Evolutionary conservation across 2,329 filamentous ascomycete genomes (phyloP), one percentile per base, ranked within the genome.

Genomic region (Sclerotinia subarctica): DNA sequence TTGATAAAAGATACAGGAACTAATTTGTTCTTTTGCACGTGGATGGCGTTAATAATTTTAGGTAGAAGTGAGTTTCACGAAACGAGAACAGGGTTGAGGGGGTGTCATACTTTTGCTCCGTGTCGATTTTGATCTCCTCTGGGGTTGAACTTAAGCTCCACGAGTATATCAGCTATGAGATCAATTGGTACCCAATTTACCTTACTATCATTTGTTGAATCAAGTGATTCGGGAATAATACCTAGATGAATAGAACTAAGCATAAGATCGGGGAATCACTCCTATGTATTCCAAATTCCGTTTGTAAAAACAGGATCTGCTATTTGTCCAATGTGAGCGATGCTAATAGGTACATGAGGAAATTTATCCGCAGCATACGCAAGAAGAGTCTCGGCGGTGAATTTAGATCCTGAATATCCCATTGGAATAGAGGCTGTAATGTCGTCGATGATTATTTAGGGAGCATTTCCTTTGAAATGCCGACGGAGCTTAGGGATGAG

Each of bases 281-380:
- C 64, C 5, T 32, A 19, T 29, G 35, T 58, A 17, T 52, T 66
- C 53, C 64, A 59, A 0, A 59, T n/a, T 1, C 54, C 44, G 0
- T 5, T 49, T 2, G 42, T 51, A 5, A 46, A 26, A 1, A 51
- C 60, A 0, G 68, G 52, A 0, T 82, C 82, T 1, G 76, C 81
- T 49, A 85, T 79, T 85, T 85, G 83, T 0, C 82, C 83, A 0
- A 84, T 79, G 0, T 83, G 80, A 44, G 82, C 77, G 17, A 80
- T 73, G 6, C 77, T 78, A 4, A 84, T 77, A 17, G 78, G 78
- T 0, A 78, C 76, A n/a, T n/a, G 10, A 1, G 32, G 24, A 2
- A 54, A 53, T 42, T 73, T 73, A 0, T 76, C 72, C 0, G 80
- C 79, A 8, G 79, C 78, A 21, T 69, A 51, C 29, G 83, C 80